These are phyloP conservation scores for Phialocephala sp. DNA, from an alignment of 2,329 filamentous ascomycete species.

Conservation along the genomic window DNA sequence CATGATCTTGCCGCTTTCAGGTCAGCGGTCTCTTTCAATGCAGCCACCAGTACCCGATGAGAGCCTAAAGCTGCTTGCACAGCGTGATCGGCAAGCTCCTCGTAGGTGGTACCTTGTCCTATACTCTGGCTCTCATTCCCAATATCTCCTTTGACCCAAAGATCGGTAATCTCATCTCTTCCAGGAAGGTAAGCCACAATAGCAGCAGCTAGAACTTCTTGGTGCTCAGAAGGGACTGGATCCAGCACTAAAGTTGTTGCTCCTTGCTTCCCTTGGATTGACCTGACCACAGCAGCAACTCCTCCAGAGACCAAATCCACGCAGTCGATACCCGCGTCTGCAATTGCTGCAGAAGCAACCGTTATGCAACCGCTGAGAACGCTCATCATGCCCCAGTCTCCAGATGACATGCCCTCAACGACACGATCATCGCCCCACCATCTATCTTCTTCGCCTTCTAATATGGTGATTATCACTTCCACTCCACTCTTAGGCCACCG, in stretches of 20 bases:
- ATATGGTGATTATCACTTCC: conserved; percentile 90
- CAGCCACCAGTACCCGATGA: conserved; percentile 64
- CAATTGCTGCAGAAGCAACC: conserved; percentile 88
- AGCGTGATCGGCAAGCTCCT: conserved; percentile 65
- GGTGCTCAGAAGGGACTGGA: conserved; percentile 81
- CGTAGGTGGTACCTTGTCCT: conserved; percentile 48
- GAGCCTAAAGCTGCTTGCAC: conserved; percentile 66
- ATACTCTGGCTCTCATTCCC: conserved; percentile 44
- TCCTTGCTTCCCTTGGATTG: conserved; percentile 39
- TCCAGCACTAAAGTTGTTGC: conserved; percentile 69
- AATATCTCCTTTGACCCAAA: conserved; percentile 87
- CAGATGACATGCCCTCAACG: conserved; percentile 58
- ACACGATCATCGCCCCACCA: conserved; percentile 64
- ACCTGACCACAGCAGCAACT: conserved; percentile 76
- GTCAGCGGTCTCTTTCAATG: conserved; percentile 62
- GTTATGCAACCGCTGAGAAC: conserved; percentile 92
- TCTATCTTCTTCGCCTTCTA: conserved; percentile 88
- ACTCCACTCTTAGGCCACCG: conserved; percentile 98
- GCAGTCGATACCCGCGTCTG: conserved; percentile 94
- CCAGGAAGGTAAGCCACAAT: conserved; percentile 88
- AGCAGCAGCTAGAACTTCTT: conserved; percentile 78
- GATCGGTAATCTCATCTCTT: conserved; percentile 88
- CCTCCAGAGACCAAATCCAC: conserved; percentile 89
- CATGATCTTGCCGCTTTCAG: conserved; percentile 39
- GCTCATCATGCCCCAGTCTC: conserved; percentile 88